Evolutionary conservation across 257 asterid genomes (phyloP).

Genomic region (Scutellaria galericulata): DNA sequence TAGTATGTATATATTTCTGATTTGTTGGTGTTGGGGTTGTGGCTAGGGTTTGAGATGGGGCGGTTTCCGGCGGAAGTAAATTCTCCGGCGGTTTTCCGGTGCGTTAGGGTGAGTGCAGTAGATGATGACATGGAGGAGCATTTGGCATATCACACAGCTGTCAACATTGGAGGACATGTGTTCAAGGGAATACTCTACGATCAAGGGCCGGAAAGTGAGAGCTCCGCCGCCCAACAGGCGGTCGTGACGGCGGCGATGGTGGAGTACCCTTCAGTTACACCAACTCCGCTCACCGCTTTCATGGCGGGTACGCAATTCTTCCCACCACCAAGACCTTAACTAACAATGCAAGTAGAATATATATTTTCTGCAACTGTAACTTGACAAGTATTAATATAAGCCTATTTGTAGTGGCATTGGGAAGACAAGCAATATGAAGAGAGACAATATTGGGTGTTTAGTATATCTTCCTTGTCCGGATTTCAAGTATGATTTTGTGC

Average conservation of each 20-base stretch:
- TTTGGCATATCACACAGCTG: conserved; percentile 61
- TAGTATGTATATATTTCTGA: not conserved
- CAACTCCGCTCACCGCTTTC: conserved; percentile 59
- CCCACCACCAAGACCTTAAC: conserved; percentile 68
- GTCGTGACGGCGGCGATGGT: conserved; percentile 37
- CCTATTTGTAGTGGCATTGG: too few species aligned
- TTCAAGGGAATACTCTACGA: conserved; percentile 70
- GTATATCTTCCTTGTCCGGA: conserved; percentile 31
- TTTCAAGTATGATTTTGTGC: conserved; percentile 44
- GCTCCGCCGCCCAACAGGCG: conserved; percentile 24
- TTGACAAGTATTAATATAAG: too few species aligned
- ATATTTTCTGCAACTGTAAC: not conserved
- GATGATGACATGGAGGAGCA: conserved; percentile 51
- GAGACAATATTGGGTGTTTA: not conserved
- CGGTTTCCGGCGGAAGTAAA: conserved; percentile 57
- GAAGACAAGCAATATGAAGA: too few species aligned
- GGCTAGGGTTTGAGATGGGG: conserved; percentile 52
- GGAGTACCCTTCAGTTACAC: conserved; percentile 64
- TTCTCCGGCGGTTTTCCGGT: conserved; percentile 55
- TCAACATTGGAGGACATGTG: conserved; percentile 64
- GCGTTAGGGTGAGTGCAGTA: conserved; percentile 52
- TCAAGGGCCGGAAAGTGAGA: conserved; percentile 53
- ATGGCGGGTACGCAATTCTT: conserved; percentile 94
- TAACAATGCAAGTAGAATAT: conserved; percentile 22
- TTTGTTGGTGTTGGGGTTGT: not conserved